A percentile compares a stretch with the other conserved stretches of the same genome.
These are phyloP conservation scores for Dovyalis caffra DNA, from an alignment of 345 rosid species.

Conservation along the genomic window DNA sequence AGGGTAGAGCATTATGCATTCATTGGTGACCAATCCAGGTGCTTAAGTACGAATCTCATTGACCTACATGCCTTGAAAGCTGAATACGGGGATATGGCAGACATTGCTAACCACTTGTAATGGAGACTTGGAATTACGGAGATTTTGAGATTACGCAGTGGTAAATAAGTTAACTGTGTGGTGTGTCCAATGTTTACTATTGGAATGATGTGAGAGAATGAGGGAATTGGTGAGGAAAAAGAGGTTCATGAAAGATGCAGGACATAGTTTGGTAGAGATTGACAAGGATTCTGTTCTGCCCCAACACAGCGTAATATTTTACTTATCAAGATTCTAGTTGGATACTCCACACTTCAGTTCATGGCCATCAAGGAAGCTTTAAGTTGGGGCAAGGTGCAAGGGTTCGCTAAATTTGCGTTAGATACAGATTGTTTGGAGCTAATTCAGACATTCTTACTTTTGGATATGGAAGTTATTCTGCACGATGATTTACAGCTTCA, in stretches of 20 bases:
- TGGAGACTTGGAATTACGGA: conserved; percentile 52
- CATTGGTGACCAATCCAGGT: conserved; percentile 64
- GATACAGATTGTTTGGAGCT: background rate
- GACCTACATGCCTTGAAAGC: conserved; percentile 53
- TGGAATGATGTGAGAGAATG: conserved; percentile 55
- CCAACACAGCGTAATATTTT: background rate
- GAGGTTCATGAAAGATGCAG: conserved; percentile 64
- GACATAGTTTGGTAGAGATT: conserved; percentile 81
- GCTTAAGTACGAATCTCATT: conserved; percentile 45
- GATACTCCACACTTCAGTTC: background rate
- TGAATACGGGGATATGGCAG: conserved; percentile 73
- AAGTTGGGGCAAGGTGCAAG: background rate
- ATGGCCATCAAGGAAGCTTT: background rate
- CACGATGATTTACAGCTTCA: background rate
- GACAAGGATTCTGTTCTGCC: conserved; percentile 32
- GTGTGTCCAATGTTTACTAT: conserved; percentile 62
- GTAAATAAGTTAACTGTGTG: conserved; percentile 65
- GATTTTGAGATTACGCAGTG: conserved; percentile 45
- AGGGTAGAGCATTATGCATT: conserved; percentile 74
- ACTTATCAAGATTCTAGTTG: too few relatives aligned
- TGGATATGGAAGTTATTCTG: background rate
- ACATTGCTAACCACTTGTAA: conserved; percentile 74
- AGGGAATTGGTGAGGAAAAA: conserved; percentile 44
- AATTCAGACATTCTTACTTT: background rate
- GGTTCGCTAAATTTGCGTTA: background rate